Evolutionary conservation across 768 basidiomycete species (phyloP), one percentile per base, ranked within the genome.

Genomic region (Termitomyces sp.): DNA sequence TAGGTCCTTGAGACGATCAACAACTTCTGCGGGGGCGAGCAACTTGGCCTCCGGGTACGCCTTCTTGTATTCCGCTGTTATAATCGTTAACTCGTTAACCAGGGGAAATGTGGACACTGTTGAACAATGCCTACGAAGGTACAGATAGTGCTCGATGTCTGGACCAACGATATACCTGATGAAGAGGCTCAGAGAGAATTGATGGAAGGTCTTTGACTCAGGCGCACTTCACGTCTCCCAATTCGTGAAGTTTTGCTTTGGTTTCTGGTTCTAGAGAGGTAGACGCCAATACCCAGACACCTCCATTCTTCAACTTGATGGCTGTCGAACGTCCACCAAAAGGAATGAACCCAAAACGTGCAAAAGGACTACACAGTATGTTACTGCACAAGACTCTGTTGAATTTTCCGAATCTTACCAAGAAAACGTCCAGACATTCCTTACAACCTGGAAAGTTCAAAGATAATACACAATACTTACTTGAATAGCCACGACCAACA

Each of bases 311-410:
- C 30, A 93, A 75, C 70, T 78, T 84, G 65, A 93, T 75, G 1
- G 90, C 92, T 0, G 90, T 93, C 10, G 88, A 84, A 48, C 92
- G 76, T 18, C 90, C 90, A 0, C 92, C 92, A 38, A 90, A 72
- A 9, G 89, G 88, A 5, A 92, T 56, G 36, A 88, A 26, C 7
- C 82, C 80, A 59, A 78, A 79, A 54, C 88, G 80, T n/a, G 78
- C 67, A 65, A 88, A 89, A 2, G 86, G 84, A 30, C 86, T 85
- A 58, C 11, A 52, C 38, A 46, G 22, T 3, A 30, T 13, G 24
- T 35, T 22, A 35, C 24, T n/a, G 2, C 14, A 24, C 43, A 41
- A 28, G 6, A 5, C 10, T 36, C 5, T 11, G 32, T 32, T 1
- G 20, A 11, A 24, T 36, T 32, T n/a, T 1, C 30, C 30, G 10